A percentile compares a stretch with the other conserved stretches of the same genome.
Evolutionary conservation across 2,329 filamentous ascomycete genomes (phyloP).

Genomic region (Penicillium psychrosexuale): DNA sequence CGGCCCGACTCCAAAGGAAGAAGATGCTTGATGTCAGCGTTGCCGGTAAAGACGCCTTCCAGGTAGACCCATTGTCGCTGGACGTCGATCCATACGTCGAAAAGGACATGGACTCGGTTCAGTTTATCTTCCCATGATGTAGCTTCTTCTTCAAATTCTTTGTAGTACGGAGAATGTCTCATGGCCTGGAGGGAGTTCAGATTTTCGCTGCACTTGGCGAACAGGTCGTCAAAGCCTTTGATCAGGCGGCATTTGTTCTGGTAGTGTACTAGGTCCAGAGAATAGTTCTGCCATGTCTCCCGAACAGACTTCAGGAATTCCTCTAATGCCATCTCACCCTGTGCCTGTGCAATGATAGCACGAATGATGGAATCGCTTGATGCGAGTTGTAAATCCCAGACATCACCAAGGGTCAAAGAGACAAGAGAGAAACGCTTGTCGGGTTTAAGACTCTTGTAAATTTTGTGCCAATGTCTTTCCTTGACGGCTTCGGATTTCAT

Average conservation of each 20-base stretch:
- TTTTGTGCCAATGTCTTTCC: conserved; percentile 95
- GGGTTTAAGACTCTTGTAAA: conserved; percentile 92
- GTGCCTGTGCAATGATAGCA: conserved; percentile 90
- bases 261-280: conserved; percentile 91
- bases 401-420: conserved; percentile 94
- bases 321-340: conserved; percentile 96
- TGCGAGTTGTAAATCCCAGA: conserved; percentile 93
- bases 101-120: conserved; percentile 93
- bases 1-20: conserved; percentile 93
- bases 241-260: conserved; percentile 98
- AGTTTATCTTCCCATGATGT: conserved; percentile 97
- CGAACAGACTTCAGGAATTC: conserved; percentile 96
- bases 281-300: conserved; percentile 94
- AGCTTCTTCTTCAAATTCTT: conserved; percentile 97
- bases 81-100: conserved; percentile 99
- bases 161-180: conserved; percentile 98
- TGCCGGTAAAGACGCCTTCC: conserved; percentile 97
- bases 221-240: conserved; percentile 95
- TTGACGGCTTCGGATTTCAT: conserved; percentile 95
- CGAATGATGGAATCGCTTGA: conserved; percentile 84
- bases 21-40: conserved; percentile 97
- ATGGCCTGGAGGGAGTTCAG: conserved; percentile 96
- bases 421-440: conserved; percentile 90
- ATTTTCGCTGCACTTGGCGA: conserved; percentile 97
- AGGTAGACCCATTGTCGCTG: conserved; percentile 99